Evolutionary conservation across 257 asterid species (phyloP).

Genomic region (Solanum sejunctum): DNA sequence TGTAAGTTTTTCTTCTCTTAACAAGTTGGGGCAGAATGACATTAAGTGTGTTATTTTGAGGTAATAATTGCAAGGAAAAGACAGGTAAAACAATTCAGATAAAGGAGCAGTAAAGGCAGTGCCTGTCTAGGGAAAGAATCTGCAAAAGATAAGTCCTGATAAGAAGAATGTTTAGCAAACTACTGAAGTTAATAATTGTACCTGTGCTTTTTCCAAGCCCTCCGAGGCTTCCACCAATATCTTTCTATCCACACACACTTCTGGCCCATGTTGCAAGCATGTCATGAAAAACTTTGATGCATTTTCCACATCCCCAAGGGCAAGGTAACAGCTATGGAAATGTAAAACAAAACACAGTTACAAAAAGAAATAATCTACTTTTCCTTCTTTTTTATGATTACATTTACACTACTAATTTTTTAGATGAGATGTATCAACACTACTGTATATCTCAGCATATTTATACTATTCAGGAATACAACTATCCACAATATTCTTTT

Average conservation of each 20-base stretch:
- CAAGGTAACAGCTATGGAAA: conserved; percentile 75
- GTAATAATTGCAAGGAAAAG: neutral
- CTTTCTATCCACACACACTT: conserved; percentile 54
- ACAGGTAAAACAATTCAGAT: neutral
- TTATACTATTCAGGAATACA: neutral
- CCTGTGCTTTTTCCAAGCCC: conserved; percentile 81
- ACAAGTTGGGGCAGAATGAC: neutral
- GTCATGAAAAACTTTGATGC: conserved; percentile 63
- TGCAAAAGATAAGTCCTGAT: neutral
- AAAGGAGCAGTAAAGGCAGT: neutral
- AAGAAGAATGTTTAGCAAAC: neutral
- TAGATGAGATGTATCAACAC: neutral
- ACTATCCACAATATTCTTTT: neutral
- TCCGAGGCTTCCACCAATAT: conserved; percentile 81
- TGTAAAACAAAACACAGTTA: neutral
- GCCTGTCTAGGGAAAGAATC: neutral
- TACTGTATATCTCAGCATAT: neutral
- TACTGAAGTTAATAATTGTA: conserved; percentile 3
- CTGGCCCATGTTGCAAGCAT: conserved; percentile 78
- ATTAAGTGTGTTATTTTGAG: neutral
- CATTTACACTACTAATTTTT: neutral
- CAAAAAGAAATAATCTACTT: neutral
- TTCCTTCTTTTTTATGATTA: neutral
- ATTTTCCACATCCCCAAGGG: conserved; percentile 76
- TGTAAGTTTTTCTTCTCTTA: neutral